Evolutionary conservation across 495 filamentous ascomycete species (phyloP), one percentile per base, ranked within the genome.

Genomic region (Terfezia claveryi): DNA sequence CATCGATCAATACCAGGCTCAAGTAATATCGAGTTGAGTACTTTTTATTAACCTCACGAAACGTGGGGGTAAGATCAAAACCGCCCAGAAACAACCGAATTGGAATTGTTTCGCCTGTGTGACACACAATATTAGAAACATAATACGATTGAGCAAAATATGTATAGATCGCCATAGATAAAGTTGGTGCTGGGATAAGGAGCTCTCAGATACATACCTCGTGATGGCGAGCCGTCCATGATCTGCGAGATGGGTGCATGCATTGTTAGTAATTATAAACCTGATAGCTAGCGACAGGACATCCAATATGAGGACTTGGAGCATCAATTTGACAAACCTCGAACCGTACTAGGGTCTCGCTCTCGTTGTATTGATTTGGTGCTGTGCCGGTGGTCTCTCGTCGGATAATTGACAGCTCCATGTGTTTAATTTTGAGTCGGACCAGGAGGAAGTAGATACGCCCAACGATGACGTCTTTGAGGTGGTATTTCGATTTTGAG

Each of bases 311-410:
- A 32, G 27, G 27, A 32, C 1, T 32, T 32, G 27, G 27, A 7
- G 27, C 7, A 32, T 32, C 27, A 32, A 32, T 32, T 32, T 32
- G 61, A 62, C 77, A 66, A 68, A 91, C 86, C 80, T 99, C 91
- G 62, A 99, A 99, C 57, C 91, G 78, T 56, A 99, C 91, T 64
- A 99, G 71, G 12, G 91, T 99, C 71, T 99, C 91, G 69, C 87
- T 94, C 73, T 99, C 91, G 68, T 99, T 96, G 68, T 99, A 99
- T 67, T 99, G 92, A 69, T 99, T 99, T n/a, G 91, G 91, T n/a
- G 91, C 84, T 3, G 85, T 87, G 16, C 91, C 91, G 8, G 91
- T 96, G 6, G 91, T 96, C 71, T 99, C 91, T 58, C 91, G 75
- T 61, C 91, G 80, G 66, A 99, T 99, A 61, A 99, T 99, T 57